Conservation (phyloP, 164 flowering plant species). For the Warburgia ugandensis region DNA sequence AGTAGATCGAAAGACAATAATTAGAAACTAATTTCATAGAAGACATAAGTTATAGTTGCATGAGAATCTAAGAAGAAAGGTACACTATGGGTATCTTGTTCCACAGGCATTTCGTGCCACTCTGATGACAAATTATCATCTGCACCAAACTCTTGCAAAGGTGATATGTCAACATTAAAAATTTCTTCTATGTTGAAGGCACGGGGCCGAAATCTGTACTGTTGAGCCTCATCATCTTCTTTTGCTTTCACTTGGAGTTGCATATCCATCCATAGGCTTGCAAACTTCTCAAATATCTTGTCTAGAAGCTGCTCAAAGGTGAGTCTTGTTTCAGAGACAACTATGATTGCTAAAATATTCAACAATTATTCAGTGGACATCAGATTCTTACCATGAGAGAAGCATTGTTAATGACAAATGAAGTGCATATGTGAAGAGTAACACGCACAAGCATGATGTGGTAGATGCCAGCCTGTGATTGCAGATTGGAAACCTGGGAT, state of each 20-base stretch:
- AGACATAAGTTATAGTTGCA: no score
- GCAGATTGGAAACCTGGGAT: conserved; percentile 35
- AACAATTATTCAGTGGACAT: background rate
- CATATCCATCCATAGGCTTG: conserved; percentile 59
- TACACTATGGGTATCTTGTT: conserved; percentile 35
- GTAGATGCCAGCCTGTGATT: conserved; percentile 34
- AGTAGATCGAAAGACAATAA: conserved; percentile 4
- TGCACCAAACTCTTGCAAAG: conserved; percentile 25
- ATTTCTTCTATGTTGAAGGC: conserved; percentile 50
- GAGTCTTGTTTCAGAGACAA: background rate
- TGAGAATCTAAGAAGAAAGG: background rate
- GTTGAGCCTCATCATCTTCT: conserved; percentile 39
- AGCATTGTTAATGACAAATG: conserved; percentile 38
- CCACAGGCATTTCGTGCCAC: conserved; percentile 64
- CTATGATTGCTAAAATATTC: background rate
- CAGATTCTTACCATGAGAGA: conserved; percentile 44
- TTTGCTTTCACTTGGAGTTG: conserved; percentile 43
- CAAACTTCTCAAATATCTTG: conserved; percentile 48
- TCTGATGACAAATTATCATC: conserved; percentile 43
- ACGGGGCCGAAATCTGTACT: conserved; percentile 68
- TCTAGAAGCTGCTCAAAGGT: conserved; percentile 17
- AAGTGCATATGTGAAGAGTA: conserved; percentile 31
- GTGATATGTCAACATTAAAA: conserved; percentile 51
- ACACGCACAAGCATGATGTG: conserved; percentile 45
- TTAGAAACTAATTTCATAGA: background rate